These are phyloP conservation scores for Pleomassaria siparia DNA, from an alignment of 2,329 filamentous ascomycete genomes.

Conservation along the genomic window DNA sequence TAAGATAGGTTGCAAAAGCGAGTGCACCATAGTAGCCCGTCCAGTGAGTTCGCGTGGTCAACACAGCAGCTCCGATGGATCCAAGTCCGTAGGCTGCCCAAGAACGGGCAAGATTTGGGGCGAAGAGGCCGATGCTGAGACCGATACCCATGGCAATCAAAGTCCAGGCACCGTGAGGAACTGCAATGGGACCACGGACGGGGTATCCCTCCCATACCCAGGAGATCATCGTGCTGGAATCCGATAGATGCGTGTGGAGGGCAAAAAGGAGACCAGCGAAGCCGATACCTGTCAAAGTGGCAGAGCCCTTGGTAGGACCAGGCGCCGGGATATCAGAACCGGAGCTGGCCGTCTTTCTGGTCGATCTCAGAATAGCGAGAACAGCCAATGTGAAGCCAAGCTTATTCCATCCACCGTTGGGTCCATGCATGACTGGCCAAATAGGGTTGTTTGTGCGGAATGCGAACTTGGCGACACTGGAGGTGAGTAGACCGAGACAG, in stretches of 20 bases:
- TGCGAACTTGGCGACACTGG: slow-evolving; percentile 87
- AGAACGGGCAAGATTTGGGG: slow-evolving; percentile 68
- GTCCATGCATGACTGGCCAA: slow-evolving; percentile 89
- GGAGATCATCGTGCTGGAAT: slow-evolving; percentile 97
- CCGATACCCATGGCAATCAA: slow-evolving; percentile 85
- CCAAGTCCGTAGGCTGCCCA: slow-evolving; percentile 80
- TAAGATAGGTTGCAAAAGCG: slow-evolving; percentile 73
- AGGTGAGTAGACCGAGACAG: slow-evolving; percentile 78
- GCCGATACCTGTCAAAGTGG: slow-evolving; percentile 72
- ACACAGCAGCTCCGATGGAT: slow-evolving; percentile 73
- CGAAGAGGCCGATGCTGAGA: slow-evolving; percentile 72
- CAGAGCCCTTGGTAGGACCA: slow-evolving; percentile 66
- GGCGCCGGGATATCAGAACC: slow-evolving; percentile 50
- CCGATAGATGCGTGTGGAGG: slow-evolving; percentile 88
- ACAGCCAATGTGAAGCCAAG: slow-evolving; percentile 75
- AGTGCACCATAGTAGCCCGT: slow-evolving; percentile 85
- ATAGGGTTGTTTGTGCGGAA: slow-evolving; percentile 94
- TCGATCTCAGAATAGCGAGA: slow-evolving; percentile 74
- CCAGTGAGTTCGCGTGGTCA: slow-evolving; percentile 82
- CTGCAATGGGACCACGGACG: slow-evolving; percentile 81
- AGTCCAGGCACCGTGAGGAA: slow-evolving; percentile 86
- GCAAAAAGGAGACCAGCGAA: slow-evolving; percentile 84
- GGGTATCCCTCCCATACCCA: slow-evolving; percentile 99
- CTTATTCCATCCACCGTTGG: slow-evolving; percentile 91
- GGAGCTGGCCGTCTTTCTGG: slow-evolving; percentile 60